Evolutionary conservation across 2,329 filamentous ascomycete genomes (phyloP), one percentile per base, ranked within the genome.

Genomic region (Xylariaceae sp.): DNA sequence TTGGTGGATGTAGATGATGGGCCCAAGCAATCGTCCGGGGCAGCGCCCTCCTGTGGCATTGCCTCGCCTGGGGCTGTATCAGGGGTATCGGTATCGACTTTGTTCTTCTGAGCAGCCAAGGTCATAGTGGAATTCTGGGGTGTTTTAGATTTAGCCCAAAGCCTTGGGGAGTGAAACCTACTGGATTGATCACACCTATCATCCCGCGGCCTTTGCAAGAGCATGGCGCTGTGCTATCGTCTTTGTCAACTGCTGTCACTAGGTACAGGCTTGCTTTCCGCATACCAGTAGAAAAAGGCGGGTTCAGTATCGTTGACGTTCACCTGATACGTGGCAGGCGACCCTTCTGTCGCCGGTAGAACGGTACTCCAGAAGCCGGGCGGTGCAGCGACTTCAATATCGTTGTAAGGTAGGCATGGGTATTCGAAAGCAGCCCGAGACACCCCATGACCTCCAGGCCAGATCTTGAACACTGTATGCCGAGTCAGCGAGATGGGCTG

Each of bases 161-260:
- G 22, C 11, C 3, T 11, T 40, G n/a, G 9, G 15, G 16, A 22
- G 22, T 11, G 18, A 24, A 4, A 19, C 35, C 16, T 32, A 45
- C 43, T 4, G 38, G 38, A 36, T 45, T 45, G 12, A 45, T 45
- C 7, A 45, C 43, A 13, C 43, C 43, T 4, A 45, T 38, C 43
- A 45, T 45, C 12, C 22, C 34, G 17, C 38, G 37, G 2, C 6
- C 32, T 13, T 38, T 41, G 17, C 38, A 45, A 24, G 43, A 45
- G 24, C 22, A n/a, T 8, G 35, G 18, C 17, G 26, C 24, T 2
- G 34, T 7, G 35, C 43, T 45, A 24, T 13, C 11, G 4, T 26
- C 17, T 7, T 4, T 4, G 3, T 32, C 30, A 15, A 17, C 13
- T n/a, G 13, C 30, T 8, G 30, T 29, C 28, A 9, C n/a, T n/a